These are phyloP conservation scores for Larix kaempferi DNA, from an alignment of 75 land plant species.

Conservation along the genomic window DNA sequence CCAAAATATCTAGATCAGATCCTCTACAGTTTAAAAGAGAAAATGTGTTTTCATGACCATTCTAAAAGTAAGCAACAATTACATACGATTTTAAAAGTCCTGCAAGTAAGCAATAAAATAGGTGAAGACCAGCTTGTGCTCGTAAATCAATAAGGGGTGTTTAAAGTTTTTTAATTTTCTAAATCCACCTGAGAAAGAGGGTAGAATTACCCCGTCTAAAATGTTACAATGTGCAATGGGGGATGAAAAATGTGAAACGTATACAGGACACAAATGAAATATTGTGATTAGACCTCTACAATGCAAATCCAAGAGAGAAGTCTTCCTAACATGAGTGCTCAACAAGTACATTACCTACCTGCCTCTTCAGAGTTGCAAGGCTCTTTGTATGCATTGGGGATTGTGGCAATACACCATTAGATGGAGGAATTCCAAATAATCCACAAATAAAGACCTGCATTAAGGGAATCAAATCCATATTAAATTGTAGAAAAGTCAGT, in stretches of 20 bases:
- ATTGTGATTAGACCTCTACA: neutral
- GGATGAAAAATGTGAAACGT: neutral
- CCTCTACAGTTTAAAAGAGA: too few relatives aligned
- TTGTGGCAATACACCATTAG: conserved; percentile 95
- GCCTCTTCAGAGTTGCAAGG: conserved; percentile 74
- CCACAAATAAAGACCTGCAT: conserved; percentile 77
- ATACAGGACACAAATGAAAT: neutral
- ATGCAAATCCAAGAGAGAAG: too few relatives aligned
- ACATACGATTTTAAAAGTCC: too few relatives aligned
- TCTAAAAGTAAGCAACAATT: too few relatives aligned
- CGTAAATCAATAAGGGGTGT: too few relatives aligned
- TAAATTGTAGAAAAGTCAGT: neutral
- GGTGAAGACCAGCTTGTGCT: too few relatives aligned
- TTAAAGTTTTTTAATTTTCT: too few relatives aligned
- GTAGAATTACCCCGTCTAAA: neutral
- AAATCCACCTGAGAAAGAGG: neutral
- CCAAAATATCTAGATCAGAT: too few relatives aligned
- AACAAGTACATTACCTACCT: conserved; percentile 40
- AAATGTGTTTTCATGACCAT: too few relatives aligned
- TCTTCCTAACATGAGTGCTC: too few relatives aligned
- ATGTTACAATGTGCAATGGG: neutral
- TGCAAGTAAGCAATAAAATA: too few relatives aligned
- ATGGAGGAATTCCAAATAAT: conserved; percentile 81
- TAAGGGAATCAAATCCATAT: neutral
- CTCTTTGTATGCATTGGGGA: conserved; percentile 93